These are phyloP conservation scores for Litchi chinensis DNA, from an alignment of 345 rosid species.

Conservation along the genomic window DNA sequence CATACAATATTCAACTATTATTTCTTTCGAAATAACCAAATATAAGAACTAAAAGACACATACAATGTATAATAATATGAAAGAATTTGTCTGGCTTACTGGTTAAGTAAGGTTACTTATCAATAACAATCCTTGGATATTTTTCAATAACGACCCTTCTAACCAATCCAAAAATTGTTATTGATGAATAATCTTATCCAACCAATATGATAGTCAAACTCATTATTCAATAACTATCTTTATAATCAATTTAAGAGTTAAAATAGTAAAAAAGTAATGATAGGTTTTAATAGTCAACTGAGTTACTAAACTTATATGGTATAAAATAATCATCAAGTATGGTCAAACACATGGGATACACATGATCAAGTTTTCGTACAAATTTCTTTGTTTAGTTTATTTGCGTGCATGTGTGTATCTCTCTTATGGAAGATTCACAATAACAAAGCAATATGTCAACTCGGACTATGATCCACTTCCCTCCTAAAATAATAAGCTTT, in stretches of 20 bases:
- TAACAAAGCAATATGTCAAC: not conserved
- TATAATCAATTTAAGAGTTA: no score
- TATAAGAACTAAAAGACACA: not conserved
- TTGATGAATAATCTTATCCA: no score
- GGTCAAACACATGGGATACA: slow-evolving; percentile 5
- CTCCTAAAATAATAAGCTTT: not conserved
- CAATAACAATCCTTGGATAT: no score
- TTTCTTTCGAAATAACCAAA: not conserved
- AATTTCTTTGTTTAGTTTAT: not conserved
- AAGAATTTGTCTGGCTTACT: no score
- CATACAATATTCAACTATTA: not conserved
- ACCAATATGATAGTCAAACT: no score
- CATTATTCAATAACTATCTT: no score
- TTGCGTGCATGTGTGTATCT: not conserved
- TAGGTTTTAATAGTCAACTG: slow-evolving; percentile 7
- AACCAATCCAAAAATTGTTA: no score
- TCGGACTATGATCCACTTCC: not conserved
- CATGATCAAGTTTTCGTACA: slow-evolving; percentile 4
- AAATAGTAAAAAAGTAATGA: not conserved
- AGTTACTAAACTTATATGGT: not conserved
- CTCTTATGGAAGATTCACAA: not conserved
- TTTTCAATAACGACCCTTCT: no score
- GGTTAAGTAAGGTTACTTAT: no score
- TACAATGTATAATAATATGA: not conserved
- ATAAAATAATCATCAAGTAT: not conserved